Evolutionary conservation across 2,329 filamentous ascomycete genomes (phyloP).

Genomic region (Fusarium pseudocircinatum): DNA sequence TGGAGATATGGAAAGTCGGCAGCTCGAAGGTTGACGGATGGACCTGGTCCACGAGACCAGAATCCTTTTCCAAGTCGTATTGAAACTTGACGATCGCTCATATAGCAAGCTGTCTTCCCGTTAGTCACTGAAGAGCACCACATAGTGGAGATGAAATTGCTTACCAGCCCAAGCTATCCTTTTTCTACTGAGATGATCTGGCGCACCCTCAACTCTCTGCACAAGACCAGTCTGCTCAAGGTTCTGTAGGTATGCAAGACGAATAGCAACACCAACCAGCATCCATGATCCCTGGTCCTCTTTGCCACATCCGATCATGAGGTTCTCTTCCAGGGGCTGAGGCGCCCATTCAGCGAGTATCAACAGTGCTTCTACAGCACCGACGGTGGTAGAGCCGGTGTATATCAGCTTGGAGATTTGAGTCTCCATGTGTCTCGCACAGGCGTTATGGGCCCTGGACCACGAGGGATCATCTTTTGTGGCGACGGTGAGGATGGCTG

Average conservation of each 20-base stretch:
- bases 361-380: constrained; percentile 75
- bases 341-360: constrained; percentile 79
- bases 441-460: constrained; percentile 70
- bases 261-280: constrained; percentile 76
- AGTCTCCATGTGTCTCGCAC: constrained; percentile 75
- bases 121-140: neutral
- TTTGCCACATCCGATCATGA: constrained; percentile 74
- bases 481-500: constrained; percentile 75
- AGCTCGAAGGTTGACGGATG: constrained; percentile 70
- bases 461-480: constrained; percentile 76
- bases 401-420: constrained; percentile 74
- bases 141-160: neutral
- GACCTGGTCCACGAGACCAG: constrained; percentile 77
- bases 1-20: constrained; percentile 75
- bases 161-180: constrained; percentile 73
- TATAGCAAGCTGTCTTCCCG: constrained; percentile 63
- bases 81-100: constrained; percentile 74
- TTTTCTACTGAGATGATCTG: constrained; percentile 68
- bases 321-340: constrained; percentile 69
- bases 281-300: constrained; percentile 82
- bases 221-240: constrained; percentile 75
- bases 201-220: constrained; percentile 66
- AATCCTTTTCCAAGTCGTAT: constrained; percentile 77
- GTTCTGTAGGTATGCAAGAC: constrained; percentile 75
- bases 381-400: constrained; percentile 72